Evolutionary conservation across 345 rosid species (phyloP).

Genomic region (Citropsis articulata): DNA sequence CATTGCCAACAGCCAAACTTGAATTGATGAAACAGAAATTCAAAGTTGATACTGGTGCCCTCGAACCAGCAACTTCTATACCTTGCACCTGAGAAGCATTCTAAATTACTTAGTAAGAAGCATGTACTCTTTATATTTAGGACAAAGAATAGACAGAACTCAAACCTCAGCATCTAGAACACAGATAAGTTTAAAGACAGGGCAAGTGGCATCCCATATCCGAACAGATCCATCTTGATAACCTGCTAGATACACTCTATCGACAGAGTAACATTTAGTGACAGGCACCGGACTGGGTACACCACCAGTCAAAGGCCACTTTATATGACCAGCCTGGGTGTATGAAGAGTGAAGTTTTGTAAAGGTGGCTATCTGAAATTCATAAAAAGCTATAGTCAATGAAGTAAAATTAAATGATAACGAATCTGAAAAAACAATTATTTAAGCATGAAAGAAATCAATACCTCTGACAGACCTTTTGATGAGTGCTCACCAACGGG

Average conservation of each 20-base stretch:
- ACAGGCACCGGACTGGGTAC: constrained; percentile 42
- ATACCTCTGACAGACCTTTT: constrained; percentile 52
- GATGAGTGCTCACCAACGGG: constrained; percentile 32
- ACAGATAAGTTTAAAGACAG: constrained; percentile 38
- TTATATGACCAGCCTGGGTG: constrained; percentile 20
- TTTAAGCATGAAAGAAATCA: constrained; percentile 4
- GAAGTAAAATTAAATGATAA: constrained; percentile 6
- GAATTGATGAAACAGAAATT: constrained; percentile 48
- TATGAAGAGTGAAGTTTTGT: constrained; percentile 25
- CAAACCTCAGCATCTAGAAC: constrained; percentile 46
- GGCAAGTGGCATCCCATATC: constrained; percentile 58
- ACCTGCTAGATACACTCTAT: constrained; percentile 56
- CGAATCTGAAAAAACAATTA: not conserved
- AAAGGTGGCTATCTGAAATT: constrained; percentile 25
- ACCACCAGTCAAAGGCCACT: constrained; percentile 72
- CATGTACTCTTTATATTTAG: not conserved
- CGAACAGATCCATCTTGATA: constrained; percentile 64
- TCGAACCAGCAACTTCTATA: constrained; percentile 31
- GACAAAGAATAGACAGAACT: not conserved
- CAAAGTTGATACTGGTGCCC: constrained; percentile 46
- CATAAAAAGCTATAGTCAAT: not conserved
- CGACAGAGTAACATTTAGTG: constrained; percentile 30
- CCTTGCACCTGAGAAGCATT: constrained; percentile 43
- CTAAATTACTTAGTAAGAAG: constrained; percentile 13
- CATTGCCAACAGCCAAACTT: constrained; percentile 62